These are phyloP conservation scores for Pelargonium nanum DNA, from an alignment of 345 rosid genomes.

Conservation along the genomic window DNA sequence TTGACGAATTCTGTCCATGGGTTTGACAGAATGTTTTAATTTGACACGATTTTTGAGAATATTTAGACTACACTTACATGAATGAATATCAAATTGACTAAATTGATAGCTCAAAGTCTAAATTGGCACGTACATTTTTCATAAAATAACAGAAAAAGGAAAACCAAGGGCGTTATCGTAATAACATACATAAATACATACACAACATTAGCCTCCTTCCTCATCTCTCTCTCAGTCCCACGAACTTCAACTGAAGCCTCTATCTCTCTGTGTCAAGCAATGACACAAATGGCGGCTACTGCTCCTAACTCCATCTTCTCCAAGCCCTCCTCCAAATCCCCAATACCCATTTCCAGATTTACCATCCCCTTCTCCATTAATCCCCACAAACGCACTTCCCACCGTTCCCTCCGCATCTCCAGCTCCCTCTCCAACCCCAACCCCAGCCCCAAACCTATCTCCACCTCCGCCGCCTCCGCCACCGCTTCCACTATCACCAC, in stretches of 20 bases:
- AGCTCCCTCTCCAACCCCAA: conserved; percentile 19
- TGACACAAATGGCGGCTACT: conserved; percentile 11
- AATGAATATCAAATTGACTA: too few species aligned
- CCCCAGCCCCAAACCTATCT: conserved; percentile 22
- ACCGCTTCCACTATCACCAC: conserved; percentile 15
- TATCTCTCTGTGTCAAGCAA: background rate
- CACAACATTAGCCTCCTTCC: conserved; percentile 10
- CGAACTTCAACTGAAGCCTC: background rate
- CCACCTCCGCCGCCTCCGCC: conserved; percentile 21
- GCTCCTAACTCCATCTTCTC: conserved; percentile 7
- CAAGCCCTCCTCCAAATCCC: conserved; percentile 10
- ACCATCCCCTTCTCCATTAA: background rate
- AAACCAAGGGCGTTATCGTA: too few species aligned
- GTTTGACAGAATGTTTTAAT: too few species aligned
- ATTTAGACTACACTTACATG: too few species aligned
- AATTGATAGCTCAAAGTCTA: too few species aligned
- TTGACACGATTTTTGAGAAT: too few species aligned
- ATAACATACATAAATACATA: too few species aligned
- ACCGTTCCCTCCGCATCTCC: conserved; percentile 18
- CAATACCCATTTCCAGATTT: conserved; percentile 9
- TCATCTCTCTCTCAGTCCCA: background rate
- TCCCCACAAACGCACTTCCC: background rate
- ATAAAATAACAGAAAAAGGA: too few species aligned
- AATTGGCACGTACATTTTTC: too few species aligned
- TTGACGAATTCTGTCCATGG: too few species aligned